These are phyloP conservation scores for Neopestalotiopsis sp. DNA, from an alignment of 2,329 filamentous ascomycete species.

Conservation along the genomic window DNA sequence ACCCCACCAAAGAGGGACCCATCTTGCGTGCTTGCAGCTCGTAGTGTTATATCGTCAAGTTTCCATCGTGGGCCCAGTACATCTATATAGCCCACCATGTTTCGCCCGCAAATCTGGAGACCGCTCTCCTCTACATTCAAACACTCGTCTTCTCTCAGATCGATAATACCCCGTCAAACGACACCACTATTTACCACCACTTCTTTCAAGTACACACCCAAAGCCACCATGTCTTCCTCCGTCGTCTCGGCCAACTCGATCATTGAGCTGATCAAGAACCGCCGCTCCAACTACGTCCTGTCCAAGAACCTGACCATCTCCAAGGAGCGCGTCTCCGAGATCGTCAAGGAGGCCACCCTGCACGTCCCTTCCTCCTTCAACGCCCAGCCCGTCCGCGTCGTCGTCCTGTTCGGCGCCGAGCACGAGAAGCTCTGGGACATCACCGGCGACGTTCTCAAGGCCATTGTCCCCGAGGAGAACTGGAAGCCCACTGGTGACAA, in stretches of 20 bases:
- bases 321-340: conserved; percentile 64
- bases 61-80: not conserved
- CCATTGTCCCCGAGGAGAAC: conserved; percentile 68
- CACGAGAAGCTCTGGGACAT: conserved; percentile 90
- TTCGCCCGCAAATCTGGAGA: conserved; percentile 4
- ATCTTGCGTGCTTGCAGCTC: not conserved
- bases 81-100: conserved; percentile 15
- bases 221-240: conserved; percentile 30
- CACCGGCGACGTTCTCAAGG: conserved; percentile 66
- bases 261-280: conserved; percentile 68
- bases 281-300: conserved; percentile 73
- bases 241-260: conserved; percentile 53
- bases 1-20: not conserved
- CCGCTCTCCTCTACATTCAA: not conserved
- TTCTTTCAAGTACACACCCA: conserved; percentile 22
- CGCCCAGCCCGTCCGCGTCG: conserved; percentile 79
- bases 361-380: conserved; percentile 86
- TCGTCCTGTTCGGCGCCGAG: conserved; percentile 80
- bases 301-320: conserved; percentile 66
- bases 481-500: conserved; percentile 58
- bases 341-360: conserved; percentile 67
- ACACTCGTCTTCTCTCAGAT: conserved; percentile 9
- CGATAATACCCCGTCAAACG: not conserved
- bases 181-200: conserved; percentile 17
- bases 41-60: not conserved